Base-by-base conservation (phyloP, 805 yeast genomes). In the Wickerhamiella hasegawae region DNA sequence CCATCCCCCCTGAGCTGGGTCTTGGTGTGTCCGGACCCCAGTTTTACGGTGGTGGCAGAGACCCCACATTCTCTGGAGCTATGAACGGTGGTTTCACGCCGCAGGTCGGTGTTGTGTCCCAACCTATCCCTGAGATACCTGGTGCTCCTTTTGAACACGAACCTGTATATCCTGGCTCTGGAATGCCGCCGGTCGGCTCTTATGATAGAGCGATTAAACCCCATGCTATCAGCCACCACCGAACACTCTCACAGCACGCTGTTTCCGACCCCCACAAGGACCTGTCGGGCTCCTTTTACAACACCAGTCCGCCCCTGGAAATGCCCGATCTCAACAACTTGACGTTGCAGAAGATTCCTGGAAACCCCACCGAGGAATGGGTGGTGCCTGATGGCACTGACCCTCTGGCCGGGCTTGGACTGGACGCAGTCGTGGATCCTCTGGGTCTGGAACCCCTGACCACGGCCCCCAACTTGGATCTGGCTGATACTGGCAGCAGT, bases 241-340 rank as follows among this genome's bases (percentile, higher is more conserved):
- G 30, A 9, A 11, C 19, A 8, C 19, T 14, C 19, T 28, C 30
- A 14, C 19, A 28, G 17, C 19, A 28, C 5, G n/a, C n/a, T n/a
- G n/a, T n/a, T n/a, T n/a, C n/a, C n/a, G n/a, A n/a, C n/a, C n/a
- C n/a, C n/a, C n/a, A n/a, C n/a, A n/a, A n/a, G n/a, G n/a, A n/a
- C n/a, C n/a, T n/a, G n/a, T n/a, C n/a, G n/a, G n/a, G n/a, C n/a
- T n/a, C n/a, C n/a, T n/a, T n/a, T n/a, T n/a, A n/a, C n/a, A n/a
- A n/a, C 14, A 16, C n/a, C 15, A 29, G 32, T 14, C 32, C 32
- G 4, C 6, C 11, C 8, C 10, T 29, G n/a, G 32, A 29, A 4
- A 29, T 29, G 32, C 32, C 32, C 9, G 23, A 29, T 23, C 12
- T 29, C 14, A 29, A 29, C 23, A 19, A 19, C n/a, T 16, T 29